Evolutionary conservation across 2,329 filamentous ascomycete species (phyloP).

Genomic region (Fusarium sp.): DNA sequence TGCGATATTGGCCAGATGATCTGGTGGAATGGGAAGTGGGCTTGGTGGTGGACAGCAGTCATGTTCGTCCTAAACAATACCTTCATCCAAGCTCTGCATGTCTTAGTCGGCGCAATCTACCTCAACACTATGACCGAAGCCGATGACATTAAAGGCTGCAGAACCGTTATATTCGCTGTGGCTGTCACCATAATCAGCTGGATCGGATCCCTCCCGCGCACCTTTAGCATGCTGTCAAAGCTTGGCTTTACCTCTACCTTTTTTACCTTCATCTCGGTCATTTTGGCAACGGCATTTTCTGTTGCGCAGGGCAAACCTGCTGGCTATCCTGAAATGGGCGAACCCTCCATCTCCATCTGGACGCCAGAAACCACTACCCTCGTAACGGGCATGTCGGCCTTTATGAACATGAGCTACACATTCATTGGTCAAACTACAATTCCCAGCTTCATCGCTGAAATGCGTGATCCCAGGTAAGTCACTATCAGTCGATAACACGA

Average conservation of each 20-base stretch:
- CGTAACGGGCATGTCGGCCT: constrained; percentile 83
- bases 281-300: constrained; percentile 86
- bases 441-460: constrained; percentile 94
- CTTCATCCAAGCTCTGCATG: constrained; percentile 85
- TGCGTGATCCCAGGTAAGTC: constrained; percentile 70
- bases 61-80: constrained; percentile 97
- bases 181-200: constrained; percentile 80
- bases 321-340: constrained; percentile 68
- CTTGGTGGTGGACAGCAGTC: constrained; percentile 74
- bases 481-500: fast-evolving
- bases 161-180: constrained; percentile 82
- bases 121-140: constrained; percentile 85
- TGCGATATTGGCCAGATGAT: constrained; percentile 94
- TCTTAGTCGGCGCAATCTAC: constrained; percentile 85
- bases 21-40: constrained; percentile 83
- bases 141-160: constrained; percentile 68
- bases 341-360: constrained; percentile 74
- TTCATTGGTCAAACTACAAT: constrained; percentile 96
- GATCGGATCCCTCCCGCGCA: constrained; percentile 83
- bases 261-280: constrained; percentile 89
- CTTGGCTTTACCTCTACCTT: constrained; percentile 81
- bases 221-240: constrained; percentile 82
- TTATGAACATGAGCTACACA: constrained; percentile 94
- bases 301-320: constrained; percentile 79
- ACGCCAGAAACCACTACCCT: constrained; percentile 79